Percentiles rank a stretch among this genome's conserved stretches.
phyloP scores from a whole-genome alignment of 1,139 yeast genomes.

The Blastobotrys indianensis region DNA sequence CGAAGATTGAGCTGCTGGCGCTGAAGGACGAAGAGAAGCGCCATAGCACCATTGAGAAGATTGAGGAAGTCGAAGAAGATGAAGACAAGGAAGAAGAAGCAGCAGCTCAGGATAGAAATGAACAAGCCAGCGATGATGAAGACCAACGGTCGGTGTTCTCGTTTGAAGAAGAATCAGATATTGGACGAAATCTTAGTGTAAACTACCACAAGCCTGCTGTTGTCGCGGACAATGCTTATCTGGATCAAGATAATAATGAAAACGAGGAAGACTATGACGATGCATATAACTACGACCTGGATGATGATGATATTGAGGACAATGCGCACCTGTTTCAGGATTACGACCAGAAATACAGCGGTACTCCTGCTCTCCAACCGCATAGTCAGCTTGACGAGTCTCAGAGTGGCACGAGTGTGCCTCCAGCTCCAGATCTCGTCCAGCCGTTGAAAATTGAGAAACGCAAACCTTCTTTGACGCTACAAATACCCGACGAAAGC shows the following conservation, averaged over 20 bases:
- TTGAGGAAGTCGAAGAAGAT: constrained; percentile 2
- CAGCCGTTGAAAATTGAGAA: constrained; percentile 4
- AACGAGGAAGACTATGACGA: constrained; percentile 13
- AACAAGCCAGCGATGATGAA: constrained; percentile 8
- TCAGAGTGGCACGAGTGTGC: background rate
- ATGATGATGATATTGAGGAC: constrained; percentile 12
- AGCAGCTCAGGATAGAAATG: background rate
- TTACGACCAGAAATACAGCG: background rate
- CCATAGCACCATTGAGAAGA: constrained; percentile 1
- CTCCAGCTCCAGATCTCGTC: constrained; percentile 1
- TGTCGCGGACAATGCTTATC: background rate
- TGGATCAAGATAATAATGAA: background rate
- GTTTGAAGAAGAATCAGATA: constrained; percentile 24
- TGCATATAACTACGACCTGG: constrained; percentile 1
- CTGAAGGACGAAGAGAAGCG: constrained; percentile 2
- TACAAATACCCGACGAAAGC: constrained; percentile 10
- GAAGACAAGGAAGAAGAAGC: background rate
- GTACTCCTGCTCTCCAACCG: background rate
- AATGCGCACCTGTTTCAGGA: constrained; percentile 10
- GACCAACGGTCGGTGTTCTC: constrained; percentile 28
- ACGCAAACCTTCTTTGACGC: constrained; percentile 6
- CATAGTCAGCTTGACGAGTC: background rate
- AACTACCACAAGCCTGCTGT: constrained; percentile 29
- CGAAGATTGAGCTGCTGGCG: background rate
- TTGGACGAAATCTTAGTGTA: constrained; percentile 27